Percentiles rank a stretch among this genome's conserved stretches.
Conservation (phyloP, 208 protist genomes). For the Phytomonas sp. region DNA sequence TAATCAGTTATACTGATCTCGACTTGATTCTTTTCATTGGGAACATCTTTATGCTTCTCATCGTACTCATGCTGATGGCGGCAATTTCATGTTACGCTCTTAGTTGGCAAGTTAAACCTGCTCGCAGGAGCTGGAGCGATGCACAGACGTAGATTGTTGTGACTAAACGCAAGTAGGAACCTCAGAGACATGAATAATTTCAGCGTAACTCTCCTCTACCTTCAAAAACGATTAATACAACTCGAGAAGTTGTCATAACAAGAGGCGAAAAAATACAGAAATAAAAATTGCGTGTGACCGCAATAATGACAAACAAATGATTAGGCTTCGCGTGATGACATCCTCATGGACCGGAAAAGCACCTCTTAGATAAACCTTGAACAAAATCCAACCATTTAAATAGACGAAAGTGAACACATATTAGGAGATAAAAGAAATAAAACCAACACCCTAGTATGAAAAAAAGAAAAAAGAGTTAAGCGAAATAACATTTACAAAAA, state of each 20-base stretch:
- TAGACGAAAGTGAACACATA: background rate
- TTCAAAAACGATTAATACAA: background rate
- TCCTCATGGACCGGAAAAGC: too few relatives aligned
- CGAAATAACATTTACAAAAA: slow-evolving; percentile 6
- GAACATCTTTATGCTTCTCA: background rate
- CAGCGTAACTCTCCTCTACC: background rate
- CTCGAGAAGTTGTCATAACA: background rate
- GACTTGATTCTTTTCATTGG: slow-evolving; percentile 6
- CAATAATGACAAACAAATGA: slow-evolving; percentile 10
- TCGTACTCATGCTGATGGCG: slow-evolving; percentile 15
- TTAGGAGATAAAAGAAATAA: background rate
- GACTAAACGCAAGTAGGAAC: slow-evolving; percentile 29
- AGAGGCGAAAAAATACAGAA: slow-evolving; percentile 3
- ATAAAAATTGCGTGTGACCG: background rate
- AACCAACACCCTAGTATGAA: background rate
- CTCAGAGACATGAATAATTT: background rate
- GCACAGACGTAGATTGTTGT: slow-evolving; percentile 44
- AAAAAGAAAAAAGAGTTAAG: slow-evolving; percentile 9
- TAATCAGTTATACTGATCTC: slow-evolving; percentile 15
- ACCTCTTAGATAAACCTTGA: too few relatives aligned
- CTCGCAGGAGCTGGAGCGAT: slow-evolving; percentile 58
- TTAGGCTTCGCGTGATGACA: too few relatives aligned
- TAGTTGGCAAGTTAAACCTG: slow-evolving; percentile 30
- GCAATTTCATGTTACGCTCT: slow-evolving; percentile 21
- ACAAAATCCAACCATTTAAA: slow-evolving; percentile 1